A percentile compares a stretch with the other conserved stretches of the same genome.
Conservation (phyloP, 2,329 filamentous ascomycete genomes). For the Verruconis gallopava region DNA sequence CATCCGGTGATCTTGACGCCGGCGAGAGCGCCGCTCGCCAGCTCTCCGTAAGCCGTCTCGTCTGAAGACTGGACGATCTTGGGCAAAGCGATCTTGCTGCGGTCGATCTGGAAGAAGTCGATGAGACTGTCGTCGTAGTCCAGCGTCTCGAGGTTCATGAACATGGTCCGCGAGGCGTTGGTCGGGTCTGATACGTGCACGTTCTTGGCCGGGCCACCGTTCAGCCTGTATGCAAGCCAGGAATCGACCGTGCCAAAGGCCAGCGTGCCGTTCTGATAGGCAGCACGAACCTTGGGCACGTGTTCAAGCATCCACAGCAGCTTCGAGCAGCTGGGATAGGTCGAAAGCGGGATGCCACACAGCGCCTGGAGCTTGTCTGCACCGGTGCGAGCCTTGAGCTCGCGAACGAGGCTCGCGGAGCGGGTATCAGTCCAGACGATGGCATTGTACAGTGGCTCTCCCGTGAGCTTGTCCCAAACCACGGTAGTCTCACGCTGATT, state of each 20-base stretch:
- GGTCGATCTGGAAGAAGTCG: slow-evolving; percentile 66
- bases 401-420: slow-evolving; percentile 60
- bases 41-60: slow-evolving; percentile 54
- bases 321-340: slow-evolving; percentile 79
- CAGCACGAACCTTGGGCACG: slow-evolving; percentile 52
- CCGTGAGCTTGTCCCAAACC: slow-evolving; percentile 71
- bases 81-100: slow-evolving; percentile 58
- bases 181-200: slow-evolving; percentile 75
- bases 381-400: slow-evolving; percentile 54
- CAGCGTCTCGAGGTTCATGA: slow-evolving; percentile 75
- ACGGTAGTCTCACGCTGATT: slow-evolving; percentile 85
- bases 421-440: slow-evolving; percentile 87
- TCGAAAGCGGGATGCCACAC: slow-evolving; percentile 74
- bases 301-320: slow-evolving; percentile 72
- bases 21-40: slow-evolving; percentile 52
- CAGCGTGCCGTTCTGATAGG: slow-evolving; percentile 63
- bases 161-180: slow-evolving; percentile 87
- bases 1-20: slow-evolving; percentile 67
- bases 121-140: slow-evolving; percentile 69
- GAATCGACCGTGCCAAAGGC: slow-evolving; percentile 81
- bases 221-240: slow-evolving; percentile 77
- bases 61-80: slow-evolving; percentile 74
- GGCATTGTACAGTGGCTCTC: slow-evolving; percentile 70
- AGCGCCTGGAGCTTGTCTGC: slow-evolving; percentile 56
- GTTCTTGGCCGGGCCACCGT: slow-evolving; percentile 54